Percentiles rank a stretch among this genome's conserved stretches.
Conservation (phyloP, 208 protist species). For the Angomonas deanei region DNA sequence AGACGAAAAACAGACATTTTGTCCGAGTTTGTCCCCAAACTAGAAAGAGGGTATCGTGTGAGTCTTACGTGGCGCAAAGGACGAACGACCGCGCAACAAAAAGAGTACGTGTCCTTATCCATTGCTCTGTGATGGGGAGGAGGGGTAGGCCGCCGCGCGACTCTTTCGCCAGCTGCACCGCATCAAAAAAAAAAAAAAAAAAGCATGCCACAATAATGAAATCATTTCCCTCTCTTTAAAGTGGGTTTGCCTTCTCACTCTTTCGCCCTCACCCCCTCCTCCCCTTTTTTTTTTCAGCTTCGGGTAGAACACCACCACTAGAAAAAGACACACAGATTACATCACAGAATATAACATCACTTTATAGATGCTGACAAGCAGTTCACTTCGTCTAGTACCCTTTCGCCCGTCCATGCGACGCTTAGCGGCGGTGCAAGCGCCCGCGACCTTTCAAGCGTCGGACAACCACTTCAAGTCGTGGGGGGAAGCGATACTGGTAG, state of each 20-base stretch:
- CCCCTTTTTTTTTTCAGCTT: too few species aligned
- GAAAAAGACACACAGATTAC: not conserved
- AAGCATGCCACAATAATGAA: not conserved
- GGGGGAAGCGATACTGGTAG: slow-evolving; percentile 62
- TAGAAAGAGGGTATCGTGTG: slow-evolving; percentile 38
- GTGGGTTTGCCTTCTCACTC: not conserved
- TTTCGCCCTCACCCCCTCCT: not conserved
- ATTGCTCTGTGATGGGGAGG: slow-evolving; percentile 54
- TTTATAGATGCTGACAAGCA: not conserved
- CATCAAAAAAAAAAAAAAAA: not conserved
- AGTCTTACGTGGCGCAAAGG: slow-evolving; percentile 76
- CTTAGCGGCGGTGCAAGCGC: too few species aligned
- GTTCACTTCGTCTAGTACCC: not conserved
- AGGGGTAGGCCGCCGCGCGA: not conserved
- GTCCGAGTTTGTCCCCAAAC: slow-evolving; percentile 37
- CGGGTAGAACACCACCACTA: too few species aligned
- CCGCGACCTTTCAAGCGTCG: slow-evolving; percentile 10
- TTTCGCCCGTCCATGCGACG: too few species aligned
- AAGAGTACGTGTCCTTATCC: slow-evolving; percentile 40
- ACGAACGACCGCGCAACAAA: slow-evolving; percentile 25
- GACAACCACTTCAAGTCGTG: slow-evolving; percentile 73
- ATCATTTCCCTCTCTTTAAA: not conserved
- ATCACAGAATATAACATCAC: too few species aligned
- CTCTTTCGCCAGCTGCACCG: not conserved
- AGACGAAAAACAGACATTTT: slow-evolving; percentile 62